Conservation (phyloP, 805 yeast genomes). For the Candida boleticola region DNA sequence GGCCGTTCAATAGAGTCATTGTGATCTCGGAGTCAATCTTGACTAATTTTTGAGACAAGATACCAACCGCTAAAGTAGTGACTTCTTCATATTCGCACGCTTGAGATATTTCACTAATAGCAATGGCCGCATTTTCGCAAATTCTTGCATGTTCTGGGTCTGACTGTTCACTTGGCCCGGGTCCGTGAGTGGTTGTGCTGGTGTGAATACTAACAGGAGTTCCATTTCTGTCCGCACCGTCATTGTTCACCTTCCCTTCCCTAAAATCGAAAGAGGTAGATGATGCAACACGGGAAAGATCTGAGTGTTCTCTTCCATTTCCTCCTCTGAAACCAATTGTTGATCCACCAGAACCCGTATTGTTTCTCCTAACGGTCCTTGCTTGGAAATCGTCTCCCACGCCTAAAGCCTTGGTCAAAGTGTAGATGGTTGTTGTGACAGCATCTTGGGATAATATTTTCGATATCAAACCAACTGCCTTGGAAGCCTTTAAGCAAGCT, state of each 20-base stretch:
- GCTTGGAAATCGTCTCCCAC: slow-evolving; percentile 44
- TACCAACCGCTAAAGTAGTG: slow-evolving; percentile 73
- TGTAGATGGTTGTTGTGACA: slow-evolving; percentile 79
- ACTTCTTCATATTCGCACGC: slow-evolving; percentile 69
- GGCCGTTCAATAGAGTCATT: slow-evolving; percentile 54
- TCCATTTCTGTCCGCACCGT: background rate
- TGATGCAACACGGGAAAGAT: slow-evolving; percentile 1
- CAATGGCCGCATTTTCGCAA: slow-evolving; percentile 65
- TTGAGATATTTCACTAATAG: slow-evolving; percentile 64
- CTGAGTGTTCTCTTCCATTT: background rate
- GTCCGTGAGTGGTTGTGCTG: too few relatives aligned
- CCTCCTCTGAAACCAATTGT: background rate
- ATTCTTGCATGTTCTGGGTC: slow-evolving; percentile 37
- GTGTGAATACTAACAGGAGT: background rate
- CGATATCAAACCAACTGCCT: slow-evolving; percentile 63
- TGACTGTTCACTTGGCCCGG: too few relatives aligned
- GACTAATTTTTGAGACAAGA: slow-evolving; percentile 73
- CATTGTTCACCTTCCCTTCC: slow-evolving; percentile 8
- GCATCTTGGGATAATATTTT: slow-evolving; percentile 74
- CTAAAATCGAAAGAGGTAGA: slow-evolving; percentile 15
- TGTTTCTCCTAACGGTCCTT: slow-evolving; percentile 21
- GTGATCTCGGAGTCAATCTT: slow-evolving; percentile 52
- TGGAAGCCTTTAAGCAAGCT: slow-evolving; percentile 53
- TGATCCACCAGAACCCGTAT: slow-evolving; percentile 4
- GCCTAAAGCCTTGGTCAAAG: slow-evolving; percentile 71